Evolutionary conservation across 1,284 basidiomycete species (phyloP), one percentile per base, ranked within the genome.

Genomic region (Chondrostereum purpureum): DNA sequence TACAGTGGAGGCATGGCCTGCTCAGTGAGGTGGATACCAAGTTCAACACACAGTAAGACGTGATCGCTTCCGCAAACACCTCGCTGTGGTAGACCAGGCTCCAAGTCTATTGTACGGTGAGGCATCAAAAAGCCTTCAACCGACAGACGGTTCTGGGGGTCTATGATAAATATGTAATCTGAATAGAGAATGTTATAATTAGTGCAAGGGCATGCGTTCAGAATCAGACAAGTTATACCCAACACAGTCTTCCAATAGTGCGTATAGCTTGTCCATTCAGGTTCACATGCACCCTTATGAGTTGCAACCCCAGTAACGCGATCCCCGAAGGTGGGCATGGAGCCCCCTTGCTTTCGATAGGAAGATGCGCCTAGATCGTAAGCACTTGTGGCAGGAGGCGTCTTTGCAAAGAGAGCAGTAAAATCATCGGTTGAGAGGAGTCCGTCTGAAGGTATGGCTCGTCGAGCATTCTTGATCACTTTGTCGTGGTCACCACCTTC

Each of bases 51-150:
- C 8, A 96, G 72, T 1, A 86, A 84, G 48, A 92, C 71, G 59
- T 97, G 93, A 63, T 97, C 93, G 55, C 88, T 92, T 8, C 88
- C 88, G 53, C 84, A 88, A 19, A 93, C 72, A 13, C 78, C 80
- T 52, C 77, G 78, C 55, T 79, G 73, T n/a, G 93, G 93, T 36
- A 97, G 65, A 5, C 92, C 93, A 6, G 74, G 73, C 5, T 72
- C 73, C 6, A 96, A 71, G 42, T 82, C 75, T 43, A 76, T 67
- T n/a, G 74, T 74, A 14, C 56, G 59, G 49, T 83, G 85, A 6
- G 88, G 83, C 24, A 75, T 64, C 14, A 92, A 75, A 11, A 93
- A 65, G 16, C 79, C 74, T 3, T 69, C 66, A 3, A 94, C 71
- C 17, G 61, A 58, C 2, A 73, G 55, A 43, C 57, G 57, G 46